These are phyloP conservation scores for Daldinia sp. DNA, from an alignment of 2,329 filamentous ascomycete species.

Conservation along the genomic window DNA sequence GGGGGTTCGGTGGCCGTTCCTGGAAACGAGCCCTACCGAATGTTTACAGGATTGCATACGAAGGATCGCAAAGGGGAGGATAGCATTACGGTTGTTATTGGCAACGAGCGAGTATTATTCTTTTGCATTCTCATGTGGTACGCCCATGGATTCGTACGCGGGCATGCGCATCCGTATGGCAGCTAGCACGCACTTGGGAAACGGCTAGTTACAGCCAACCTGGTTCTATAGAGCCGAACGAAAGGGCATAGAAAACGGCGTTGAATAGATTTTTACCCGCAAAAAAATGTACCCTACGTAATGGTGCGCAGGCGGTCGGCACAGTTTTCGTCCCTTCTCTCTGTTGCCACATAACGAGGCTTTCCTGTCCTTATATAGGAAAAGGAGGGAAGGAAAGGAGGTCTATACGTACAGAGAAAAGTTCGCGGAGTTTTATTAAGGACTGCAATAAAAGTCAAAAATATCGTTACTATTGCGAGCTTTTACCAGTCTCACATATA, in stretches of 20 bases:
- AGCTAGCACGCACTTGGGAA: not conserved
- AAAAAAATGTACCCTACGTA: not conserved
- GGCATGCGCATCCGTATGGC: not conserved
- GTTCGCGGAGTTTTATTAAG: constrained; percentile 8
- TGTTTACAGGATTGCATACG: constrained; percentile 4
- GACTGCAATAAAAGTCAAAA: not conserved
- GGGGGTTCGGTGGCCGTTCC: not conserved
- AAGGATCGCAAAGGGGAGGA: not conserved
- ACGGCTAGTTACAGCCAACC: not conserved
- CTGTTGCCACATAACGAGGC: not conserved
- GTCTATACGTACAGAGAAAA: not conserved
- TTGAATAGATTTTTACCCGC: constrained; percentile 1
- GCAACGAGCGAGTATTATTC: not conserved
- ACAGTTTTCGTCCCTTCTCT: not conserved
- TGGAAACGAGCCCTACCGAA: constrained; percentile 2
- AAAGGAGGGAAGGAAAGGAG: not conserved
- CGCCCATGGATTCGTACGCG: not conserved
- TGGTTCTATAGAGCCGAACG: not conserved
- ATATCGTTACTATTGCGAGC: not conserved
- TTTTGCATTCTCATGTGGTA: constrained; percentile 1
- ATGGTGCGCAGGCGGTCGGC: not conserved
- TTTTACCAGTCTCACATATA: not conserved
- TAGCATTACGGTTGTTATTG: not conserved
- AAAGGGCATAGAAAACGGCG: not conserved
- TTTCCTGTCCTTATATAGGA: not conserved